A percentile compares a stretch with the other conserved stretches of the same genome.
phyloP scores from a whole-genome alignment of 2,329 filamentous ascomycete genomes.

The Fusarium miscanthi region DNA sequence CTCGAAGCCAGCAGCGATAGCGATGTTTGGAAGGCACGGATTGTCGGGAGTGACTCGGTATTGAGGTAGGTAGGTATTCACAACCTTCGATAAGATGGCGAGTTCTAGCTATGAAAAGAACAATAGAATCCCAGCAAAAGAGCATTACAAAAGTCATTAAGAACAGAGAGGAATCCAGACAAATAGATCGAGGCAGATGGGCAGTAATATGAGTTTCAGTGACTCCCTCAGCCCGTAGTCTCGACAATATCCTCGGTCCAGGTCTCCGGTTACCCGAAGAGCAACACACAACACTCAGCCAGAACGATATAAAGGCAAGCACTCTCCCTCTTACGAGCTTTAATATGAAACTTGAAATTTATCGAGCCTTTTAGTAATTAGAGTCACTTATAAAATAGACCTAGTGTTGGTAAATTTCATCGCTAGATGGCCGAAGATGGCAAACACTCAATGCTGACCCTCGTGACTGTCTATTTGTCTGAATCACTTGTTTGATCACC shows the following conservation, averaged over 20 bases:
- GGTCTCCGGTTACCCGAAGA: constrained; percentile 3
- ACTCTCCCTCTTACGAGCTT: fast-evolving
- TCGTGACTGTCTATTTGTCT: neutral
- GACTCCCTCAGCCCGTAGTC: neutral
- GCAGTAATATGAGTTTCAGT: neutral
- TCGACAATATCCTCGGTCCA: constrained; percentile 10
- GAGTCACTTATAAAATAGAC: neutral
- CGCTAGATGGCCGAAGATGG: neutral
- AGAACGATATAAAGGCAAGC: neutral
- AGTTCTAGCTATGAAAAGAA: neutral
- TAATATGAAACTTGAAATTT: neutral
- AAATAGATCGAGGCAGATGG: neutral
- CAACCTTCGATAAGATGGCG: neutral
- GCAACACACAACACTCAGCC: neutral
- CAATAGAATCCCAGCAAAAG: neutral
- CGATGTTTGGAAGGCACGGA: neutral
- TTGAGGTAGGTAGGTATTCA: neutral
- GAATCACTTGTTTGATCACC: no score
- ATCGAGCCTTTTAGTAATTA: fast-evolving
- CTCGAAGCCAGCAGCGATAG: neutral
- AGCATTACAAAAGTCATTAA: neutral
- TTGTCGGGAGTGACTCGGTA: neutral
- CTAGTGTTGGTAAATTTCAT: neutral
- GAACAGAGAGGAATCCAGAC: neutral
- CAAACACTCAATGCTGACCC: neutral